Percentiles rank a stretch among this genome's conserved stretches.
phyloP scores from a whole-genome alignment of 257 asterid genomes.

The Solanum stenotomum region DNA sequence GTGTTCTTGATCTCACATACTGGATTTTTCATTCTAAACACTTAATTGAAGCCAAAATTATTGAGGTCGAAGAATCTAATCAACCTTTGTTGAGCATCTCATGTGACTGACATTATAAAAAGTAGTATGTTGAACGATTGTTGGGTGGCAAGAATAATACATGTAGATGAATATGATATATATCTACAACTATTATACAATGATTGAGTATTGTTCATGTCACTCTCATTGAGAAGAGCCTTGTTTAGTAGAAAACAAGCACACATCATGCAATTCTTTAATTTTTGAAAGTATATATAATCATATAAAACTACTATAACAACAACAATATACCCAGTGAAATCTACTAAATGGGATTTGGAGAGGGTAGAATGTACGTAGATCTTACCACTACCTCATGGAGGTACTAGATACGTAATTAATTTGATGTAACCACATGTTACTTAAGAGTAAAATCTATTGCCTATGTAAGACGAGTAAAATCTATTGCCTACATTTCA shows the following conservation, averaged over 20 bases:
- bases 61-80: neutral
- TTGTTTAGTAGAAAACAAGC: neutral
- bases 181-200: neutral
- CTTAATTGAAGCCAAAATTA: neutral
- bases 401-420: neutral
- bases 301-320: too few species aligned
- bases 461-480: too few species aligned
- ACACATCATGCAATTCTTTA: neutral
- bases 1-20: neutral
- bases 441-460: neutral
- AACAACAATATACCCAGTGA: too few species aligned
- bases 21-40: neutral
- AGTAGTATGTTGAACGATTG: neutral
- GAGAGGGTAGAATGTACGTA: rapidly evolving
- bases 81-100: neutral
- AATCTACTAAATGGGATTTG: too few species aligned
- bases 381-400: neutral
- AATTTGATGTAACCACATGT: neutral
- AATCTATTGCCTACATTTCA: neutral
- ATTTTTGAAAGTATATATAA: neutral
- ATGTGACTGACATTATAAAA: neutral
- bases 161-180: neutral
- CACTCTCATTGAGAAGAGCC: neutral
- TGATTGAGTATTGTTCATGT: neutral
- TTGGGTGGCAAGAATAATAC: neutral